Evolutionary conservation across 2,329 filamentous ascomycete species (phyloP).

Genomic region (Xylaria sp.): DNA sequence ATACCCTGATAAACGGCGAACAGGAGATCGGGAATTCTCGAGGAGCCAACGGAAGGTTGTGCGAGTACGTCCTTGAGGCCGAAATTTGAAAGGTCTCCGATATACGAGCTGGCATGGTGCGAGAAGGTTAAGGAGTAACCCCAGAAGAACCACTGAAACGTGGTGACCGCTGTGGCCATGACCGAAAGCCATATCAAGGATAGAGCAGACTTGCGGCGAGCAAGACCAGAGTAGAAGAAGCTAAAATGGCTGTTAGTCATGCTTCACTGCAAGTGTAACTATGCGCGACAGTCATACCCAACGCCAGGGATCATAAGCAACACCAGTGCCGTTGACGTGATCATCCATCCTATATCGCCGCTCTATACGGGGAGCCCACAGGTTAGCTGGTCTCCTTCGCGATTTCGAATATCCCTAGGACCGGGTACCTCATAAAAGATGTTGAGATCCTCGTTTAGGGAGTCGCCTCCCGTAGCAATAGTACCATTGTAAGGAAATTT

Average conservation of each 20-base stretch:
- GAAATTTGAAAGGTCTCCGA: slow-evolving; percentile 80
- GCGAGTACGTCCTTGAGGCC: slow-evolving; percentile 79
- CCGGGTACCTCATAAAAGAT: slow-evolving; percentile 73
- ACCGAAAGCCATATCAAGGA: slow-evolving; percentile 90
- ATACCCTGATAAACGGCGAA: slow-evolving; percentile 89
- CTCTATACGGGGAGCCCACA: slow-evolving; percentile 48
- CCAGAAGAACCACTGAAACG: slow-evolving; percentile 97
- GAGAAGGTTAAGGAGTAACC: slow-evolving; percentile 85
- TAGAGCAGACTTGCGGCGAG: slow-evolving; percentile 85
- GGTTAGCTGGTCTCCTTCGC: slow-evolving; percentile 32
- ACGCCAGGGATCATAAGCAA: slow-evolving; percentile 93
- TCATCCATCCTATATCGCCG: slow-evolving; percentile 86
- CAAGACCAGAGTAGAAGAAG: slow-evolving; percentile 93
- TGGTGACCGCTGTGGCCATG: slow-evolving; percentile 82
- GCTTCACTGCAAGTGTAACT: neutral
- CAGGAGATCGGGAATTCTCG: slow-evolving; percentile 78
- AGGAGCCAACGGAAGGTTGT: slow-evolving; percentile 74
- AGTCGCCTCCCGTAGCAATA: slow-evolving; percentile 68
- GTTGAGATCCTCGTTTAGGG: slow-evolving; percentile 72
- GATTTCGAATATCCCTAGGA: neutral
- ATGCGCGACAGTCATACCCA: slow-evolving; percentile 55
- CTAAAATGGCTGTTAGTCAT: slow-evolving; percentile 39
- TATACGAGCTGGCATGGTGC: slow-evolving; percentile 74
- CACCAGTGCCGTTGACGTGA: slow-evolving; percentile 81
- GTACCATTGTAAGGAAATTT: slow-evolving; percentile 69